Evolutionary conservation across 2,329 filamentous ascomycete genomes (phyloP).

Genomic region (Pseudogymnoascus sp.): DNA sequence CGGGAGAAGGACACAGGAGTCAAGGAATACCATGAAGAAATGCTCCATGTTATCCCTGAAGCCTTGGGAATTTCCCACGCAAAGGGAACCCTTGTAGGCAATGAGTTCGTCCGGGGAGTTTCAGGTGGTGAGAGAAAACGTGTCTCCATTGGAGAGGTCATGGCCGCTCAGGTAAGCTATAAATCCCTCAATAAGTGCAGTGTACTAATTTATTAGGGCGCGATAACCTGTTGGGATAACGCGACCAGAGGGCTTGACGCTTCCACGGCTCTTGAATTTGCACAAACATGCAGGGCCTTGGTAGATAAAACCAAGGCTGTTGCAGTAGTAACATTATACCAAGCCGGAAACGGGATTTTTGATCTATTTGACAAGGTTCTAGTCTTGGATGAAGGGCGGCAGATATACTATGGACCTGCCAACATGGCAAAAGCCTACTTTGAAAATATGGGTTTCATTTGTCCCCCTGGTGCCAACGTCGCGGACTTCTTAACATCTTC

Average conservation of each 20-base stretch:
- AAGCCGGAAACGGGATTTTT: slow-evolving; percentile 64
- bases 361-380: slow-evolving; percentile 64
- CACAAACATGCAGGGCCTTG: slow-evolving; percentile 54
- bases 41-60: slow-evolving; percentile 38
- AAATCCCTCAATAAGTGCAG: slow-evolving; percentile 24
- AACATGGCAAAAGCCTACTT: slow-evolving; percentile 56
- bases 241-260: slow-evolving; percentile 59
- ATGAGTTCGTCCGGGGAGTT: slow-evolving; percentile 55
- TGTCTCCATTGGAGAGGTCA: slow-evolving; percentile 49
- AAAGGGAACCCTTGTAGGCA: slow-evolving; percentile 46
- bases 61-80: slow-evolving; percentile 45
- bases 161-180: slow-evolving; percentile 31
- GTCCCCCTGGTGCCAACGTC: slow-evolving; percentile 53
- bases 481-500: slow-evolving; percentile 61
- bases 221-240: slow-evolving; percentile 61
- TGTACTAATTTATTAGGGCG: slow-evolving; percentile 7
- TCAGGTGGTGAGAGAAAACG: slow-evolving; percentile 56
- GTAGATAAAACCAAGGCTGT: slow-evolving; percentile 54
- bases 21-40: slow-evolving; percentile 43
- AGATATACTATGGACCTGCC: slow-evolving; percentile 58
- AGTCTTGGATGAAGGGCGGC: slow-evolving; percentile 57
- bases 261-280: slow-evolving; percentile 53
- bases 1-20: slow-evolving; percentile 35
- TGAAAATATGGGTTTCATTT: slow-evolving; percentile 57
- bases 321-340: slow-evolving; percentile 59